A percentile compares a stretch with the other conserved stretches of the same genome.
These are phyloP conservation scores for Hortiboletus flavorubellus DNA, from an alignment of 768 basidiomycete genomes.

Conservation along the genomic window DNA sequence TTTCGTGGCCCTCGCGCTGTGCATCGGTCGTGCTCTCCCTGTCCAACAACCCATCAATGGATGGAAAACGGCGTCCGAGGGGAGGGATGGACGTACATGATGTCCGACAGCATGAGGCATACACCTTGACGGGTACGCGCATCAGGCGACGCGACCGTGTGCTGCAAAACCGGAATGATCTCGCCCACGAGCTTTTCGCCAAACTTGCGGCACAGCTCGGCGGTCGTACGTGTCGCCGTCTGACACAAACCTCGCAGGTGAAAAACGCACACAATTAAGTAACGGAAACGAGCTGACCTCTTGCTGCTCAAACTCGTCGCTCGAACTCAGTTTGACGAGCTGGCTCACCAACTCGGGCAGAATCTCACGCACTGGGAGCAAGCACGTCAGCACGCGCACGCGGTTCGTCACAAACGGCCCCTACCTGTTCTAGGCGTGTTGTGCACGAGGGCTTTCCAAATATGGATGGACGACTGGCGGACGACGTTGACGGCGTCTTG, in stretches of 20 bases:
- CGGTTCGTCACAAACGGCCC: not conserved
- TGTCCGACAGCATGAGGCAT: constrained; percentile 81
- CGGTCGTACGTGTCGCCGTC: constrained; percentile 86
- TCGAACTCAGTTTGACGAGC: constrained; percentile 74
- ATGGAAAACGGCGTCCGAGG: no score
- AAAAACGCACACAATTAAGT: not conserved
- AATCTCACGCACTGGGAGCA: constrained; percentile 73
- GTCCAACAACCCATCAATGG: constrained; percentile 5
- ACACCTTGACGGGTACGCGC: constrained; percentile 75
- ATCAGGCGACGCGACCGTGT: constrained; percentile 59
- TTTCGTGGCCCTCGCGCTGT: constrained; percentile 85
- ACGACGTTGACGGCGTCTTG: constrained; percentile 91
- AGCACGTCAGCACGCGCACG: constrained; percentile 9
- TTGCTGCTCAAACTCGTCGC: constrained; percentile 79
- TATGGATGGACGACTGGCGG: constrained; percentile 87
- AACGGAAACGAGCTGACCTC: constrained; percentile 51
- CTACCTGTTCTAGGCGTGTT: constrained; percentile 89
- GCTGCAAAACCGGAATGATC: constrained; percentile 74
- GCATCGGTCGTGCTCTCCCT: constrained; percentile 82
- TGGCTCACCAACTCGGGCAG: constrained; percentile 80
- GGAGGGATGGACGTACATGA: constrained; percentile 57
- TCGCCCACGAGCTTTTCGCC: constrained; percentile 88
- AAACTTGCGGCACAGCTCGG: constrained; percentile 91
- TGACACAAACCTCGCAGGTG: not conserved
- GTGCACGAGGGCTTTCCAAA: constrained; percentile 97